Evolutionary conservation across 139 green algal species (phyloP), one percentile per base, ranked within the genome.

Genomic region (Chlorella sp.): DNA sequence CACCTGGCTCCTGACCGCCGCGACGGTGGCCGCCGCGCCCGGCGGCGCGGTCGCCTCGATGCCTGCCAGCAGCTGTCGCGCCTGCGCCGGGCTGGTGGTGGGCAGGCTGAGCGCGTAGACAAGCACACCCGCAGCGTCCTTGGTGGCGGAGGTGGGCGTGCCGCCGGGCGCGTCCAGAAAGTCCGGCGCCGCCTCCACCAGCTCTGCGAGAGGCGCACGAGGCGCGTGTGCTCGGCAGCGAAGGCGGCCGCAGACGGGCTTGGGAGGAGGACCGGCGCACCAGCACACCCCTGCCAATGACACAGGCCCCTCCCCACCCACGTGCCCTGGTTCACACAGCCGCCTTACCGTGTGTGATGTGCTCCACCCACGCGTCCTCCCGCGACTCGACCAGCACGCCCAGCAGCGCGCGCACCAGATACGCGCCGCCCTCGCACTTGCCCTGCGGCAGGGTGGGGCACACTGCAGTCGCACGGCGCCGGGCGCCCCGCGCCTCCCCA

Each of bases 301-400:
- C 12, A 5, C 60, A 48, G 35, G 35, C 19, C 19, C 14, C 5
- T 35, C 36, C 1, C 19, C 8, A 53, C 6, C 38, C 33, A 67
- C 15, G 23, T 40, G 14, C 36, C 23, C 35, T 0, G 38, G 19
- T 17, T 2, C 35, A 15, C 7, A 29, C 5, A 50, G 11, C 38
- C 12, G 11, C 2, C 71, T 53, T 61, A 78, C 72, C 72, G 5
- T 45, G 21, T 1, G 61, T 71, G 43, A 78, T 64, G 25, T 68
- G 61, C 23, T 46, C 27, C 62, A 79, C 63, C 73, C 73, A 79
- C 35, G 59, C 60, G 38, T 79, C 63, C 46, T 79, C 73, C 17
- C 73, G 36, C 25, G 73, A 25, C 9, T 17, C 29, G n/a, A 61
- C 40, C 48, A 79, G 21, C 0, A 43, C 21, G 38, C 17, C 27